Conservation (phyloP, 352 stramenopile genomes). For the Phytophthora fragariaefolia region DNA sequence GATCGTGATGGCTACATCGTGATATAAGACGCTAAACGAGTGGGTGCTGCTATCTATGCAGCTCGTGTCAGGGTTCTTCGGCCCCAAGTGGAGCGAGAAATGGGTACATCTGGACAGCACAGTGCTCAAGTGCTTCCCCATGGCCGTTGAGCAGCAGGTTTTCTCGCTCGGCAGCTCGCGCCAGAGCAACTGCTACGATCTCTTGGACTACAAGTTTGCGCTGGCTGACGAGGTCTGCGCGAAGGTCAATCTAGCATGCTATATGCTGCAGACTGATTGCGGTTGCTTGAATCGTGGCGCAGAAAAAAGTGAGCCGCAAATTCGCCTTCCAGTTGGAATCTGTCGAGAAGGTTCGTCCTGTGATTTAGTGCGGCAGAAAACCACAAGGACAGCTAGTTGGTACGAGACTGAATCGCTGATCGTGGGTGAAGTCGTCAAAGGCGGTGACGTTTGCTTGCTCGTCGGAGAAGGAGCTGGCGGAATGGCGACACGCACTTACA, state of each 20-base stretch:
- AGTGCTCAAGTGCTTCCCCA: conserved; percentile 80
- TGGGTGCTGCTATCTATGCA: conserved; percentile 11
- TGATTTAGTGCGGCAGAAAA: not conserved
- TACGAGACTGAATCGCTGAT: not conserved
- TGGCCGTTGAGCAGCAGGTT: conserved; percentile 59
- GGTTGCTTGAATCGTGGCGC: conserved; percentile 6
- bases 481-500: conserved; percentile 69
- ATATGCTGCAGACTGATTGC: not conserved
- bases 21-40: not conserved
- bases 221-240: conserved; percentile 48
- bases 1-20: not conserved
- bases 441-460: conserved; percentile 66
- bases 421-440: conserved; percentile 46
- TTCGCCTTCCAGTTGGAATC: conserved; percentile 68
- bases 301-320: conserved; percentile 72
- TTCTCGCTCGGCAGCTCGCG: conserved; percentile 67
- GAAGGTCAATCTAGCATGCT: not conserved
- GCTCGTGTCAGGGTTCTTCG: conserved; percentile 64
- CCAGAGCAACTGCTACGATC: conserved; percentile 52
- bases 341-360: conserved; percentile 48
- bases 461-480: conserved; percentile 58
- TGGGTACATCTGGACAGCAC: conserved; percentile 78
- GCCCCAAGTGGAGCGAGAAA: conserved; percentile 81
- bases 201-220: conserved; percentile 57
- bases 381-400: too few relatives aligned